Conservation (phyloP, 306 rosid genomes). For the Fagus crenata region DNA sequence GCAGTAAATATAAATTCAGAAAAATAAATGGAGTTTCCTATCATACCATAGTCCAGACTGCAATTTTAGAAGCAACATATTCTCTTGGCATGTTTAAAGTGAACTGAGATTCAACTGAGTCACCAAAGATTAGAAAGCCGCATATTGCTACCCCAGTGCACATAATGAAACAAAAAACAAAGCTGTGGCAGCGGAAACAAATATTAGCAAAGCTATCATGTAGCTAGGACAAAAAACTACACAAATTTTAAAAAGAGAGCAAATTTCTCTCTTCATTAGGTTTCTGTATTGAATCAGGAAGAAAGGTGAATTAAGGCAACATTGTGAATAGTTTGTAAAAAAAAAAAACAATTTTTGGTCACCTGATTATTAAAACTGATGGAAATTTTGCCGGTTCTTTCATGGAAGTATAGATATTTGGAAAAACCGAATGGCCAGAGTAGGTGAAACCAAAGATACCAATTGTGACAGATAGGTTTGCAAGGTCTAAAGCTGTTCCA, state of each 20-base stretch:
- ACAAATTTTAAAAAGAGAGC: too few species aligned
- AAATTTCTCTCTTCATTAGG: not conserved
- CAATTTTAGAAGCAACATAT: slow-evolving; percentile 64
- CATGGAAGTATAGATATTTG: slow-evolving; percentile 82
- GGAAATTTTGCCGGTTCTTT: slow-evolving; percentile 58
- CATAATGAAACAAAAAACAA: slow-evolving; percentile 48
- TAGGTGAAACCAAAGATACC: slow-evolving; percentile 73
- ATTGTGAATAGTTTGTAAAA: not conserved
- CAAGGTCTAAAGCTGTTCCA: slow-evolving; percentile 47
- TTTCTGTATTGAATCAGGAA: not conserved
- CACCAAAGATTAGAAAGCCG: slow-evolving; percentile 70
- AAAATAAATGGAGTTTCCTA: not conserved
- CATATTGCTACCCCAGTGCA: slow-evolving; percentile 49
- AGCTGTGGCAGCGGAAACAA: slow-evolving; percentile 46
- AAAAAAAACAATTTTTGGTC: not conserved
- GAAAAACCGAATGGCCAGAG: slow-evolving; percentile 80
- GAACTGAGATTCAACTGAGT: slow-evolving; percentile 56
- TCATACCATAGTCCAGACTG: slow-evolving; percentile 76
- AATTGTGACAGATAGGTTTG: slow-evolving; percentile 51
- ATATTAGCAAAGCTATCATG: not conserved
- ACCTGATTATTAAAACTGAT: slow-evolving; percentile 50
- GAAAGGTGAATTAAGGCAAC: not conserved
- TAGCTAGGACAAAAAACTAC: not conserved
- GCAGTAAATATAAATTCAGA: not conserved
- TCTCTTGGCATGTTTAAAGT: slow-evolving; percentile 75